phyloP scores from a whole-genome alignment of 2,329 filamentous ascomycete genomes.

The Penicillium sp. region DNA sequence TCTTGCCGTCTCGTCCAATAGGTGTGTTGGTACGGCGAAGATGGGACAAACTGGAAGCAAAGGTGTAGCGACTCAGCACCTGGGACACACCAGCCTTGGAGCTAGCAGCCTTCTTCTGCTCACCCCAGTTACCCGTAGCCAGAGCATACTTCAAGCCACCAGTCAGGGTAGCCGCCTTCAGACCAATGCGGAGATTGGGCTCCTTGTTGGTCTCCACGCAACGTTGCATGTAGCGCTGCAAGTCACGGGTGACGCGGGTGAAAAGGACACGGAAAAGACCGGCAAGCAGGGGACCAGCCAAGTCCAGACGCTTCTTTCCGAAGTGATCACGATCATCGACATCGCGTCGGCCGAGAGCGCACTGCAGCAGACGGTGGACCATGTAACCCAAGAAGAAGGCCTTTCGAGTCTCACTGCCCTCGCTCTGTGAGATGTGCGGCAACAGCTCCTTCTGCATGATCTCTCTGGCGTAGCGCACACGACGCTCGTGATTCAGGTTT shows the following conservation, averaged over 20 bases:
- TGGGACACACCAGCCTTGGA: constrained; percentile 97
- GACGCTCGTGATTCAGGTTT: constrained; percentile 77
- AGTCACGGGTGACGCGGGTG: constrained; percentile 84
- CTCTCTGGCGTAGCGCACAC: constrained; percentile 88
- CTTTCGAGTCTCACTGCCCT: constrained; percentile 93
- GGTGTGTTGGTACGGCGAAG: constrained; percentile 96
- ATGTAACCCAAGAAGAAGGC: constrained; percentile 99
- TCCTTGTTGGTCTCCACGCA: constrained; percentile 87
- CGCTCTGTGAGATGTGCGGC: constrained; percentile 92
- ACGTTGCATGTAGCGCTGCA: constrained; percentile 86
- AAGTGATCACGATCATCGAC: constrained; percentile 98
- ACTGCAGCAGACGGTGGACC: constrained; percentile 94
- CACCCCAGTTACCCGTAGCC: constrained; percentile 98
- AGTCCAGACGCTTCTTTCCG: constrained; percentile 95
- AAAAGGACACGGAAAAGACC: constrained; percentile 94
- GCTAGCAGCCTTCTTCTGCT: constrained; percentile 96
- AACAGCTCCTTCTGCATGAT: constrained; percentile 96
- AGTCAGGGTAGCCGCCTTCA: constrained; percentile 88
- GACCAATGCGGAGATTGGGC: constrained; percentile 86
- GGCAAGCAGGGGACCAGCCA: constrained; percentile 91
- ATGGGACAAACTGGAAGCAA: constrained; percentile 94
- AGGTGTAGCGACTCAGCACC: constrained; percentile 96
- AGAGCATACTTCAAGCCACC: constrained; percentile 96
- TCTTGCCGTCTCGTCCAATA: constrained; percentile 95
- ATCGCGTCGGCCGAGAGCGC: constrained; percentile 86